phyloP scores from a whole-genome alignment of 805 yeast species.

The Kodamaea leandrae region DNA sequence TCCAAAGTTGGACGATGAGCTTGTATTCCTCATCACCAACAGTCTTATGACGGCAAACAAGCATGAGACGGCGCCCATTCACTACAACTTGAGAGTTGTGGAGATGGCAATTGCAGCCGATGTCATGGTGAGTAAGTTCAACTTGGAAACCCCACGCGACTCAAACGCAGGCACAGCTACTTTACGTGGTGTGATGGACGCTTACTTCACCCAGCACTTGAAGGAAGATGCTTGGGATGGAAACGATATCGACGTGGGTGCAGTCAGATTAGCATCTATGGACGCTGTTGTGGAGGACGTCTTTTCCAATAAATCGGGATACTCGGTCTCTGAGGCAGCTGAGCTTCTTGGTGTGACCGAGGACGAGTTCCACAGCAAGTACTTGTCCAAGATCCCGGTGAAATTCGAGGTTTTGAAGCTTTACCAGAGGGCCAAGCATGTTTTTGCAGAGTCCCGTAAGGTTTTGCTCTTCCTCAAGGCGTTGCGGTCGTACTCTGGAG shows the following conservation, averaged over 20 bases:
- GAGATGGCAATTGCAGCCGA: constrained; percentile 70
- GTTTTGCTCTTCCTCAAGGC: constrained; percentile 51
- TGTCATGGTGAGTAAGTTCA: constrained; percentile 49
- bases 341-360: constrained; percentile 37
- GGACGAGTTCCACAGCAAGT: constrained; percentile 44
- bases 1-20: constrained; percentile 41
- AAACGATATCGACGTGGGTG: constrained; percentile 41
- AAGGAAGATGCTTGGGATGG: constrained; percentile 43
- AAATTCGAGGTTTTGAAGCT: constrained; percentile 54
- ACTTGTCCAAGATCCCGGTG: constrained; percentile 54
- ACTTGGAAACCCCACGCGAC: constrained; percentile 41
- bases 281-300: constrained; percentile 45
- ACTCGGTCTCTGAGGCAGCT: constrained; percentile 49
- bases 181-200: constrained; percentile 61
- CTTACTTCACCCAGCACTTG: constrained; percentile 37
- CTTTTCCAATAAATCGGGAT: constrained; percentile 39
- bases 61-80: constrained; percentile 65
- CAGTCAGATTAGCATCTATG: constrained; percentile 39
- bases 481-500: constrained; percentile 21
- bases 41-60: constrained; percentile 62
- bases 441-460: constrained; percentile 57
- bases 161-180: constrained; percentile 58
- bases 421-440: constrained; percentile 60
- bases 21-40: constrained; percentile 61
- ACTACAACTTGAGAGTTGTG: constrained; percentile 69